Evolutionary conservation across 2,329 filamentous ascomycete species (phyloP).

Genomic region (Blastomyces parvus): DNA sequence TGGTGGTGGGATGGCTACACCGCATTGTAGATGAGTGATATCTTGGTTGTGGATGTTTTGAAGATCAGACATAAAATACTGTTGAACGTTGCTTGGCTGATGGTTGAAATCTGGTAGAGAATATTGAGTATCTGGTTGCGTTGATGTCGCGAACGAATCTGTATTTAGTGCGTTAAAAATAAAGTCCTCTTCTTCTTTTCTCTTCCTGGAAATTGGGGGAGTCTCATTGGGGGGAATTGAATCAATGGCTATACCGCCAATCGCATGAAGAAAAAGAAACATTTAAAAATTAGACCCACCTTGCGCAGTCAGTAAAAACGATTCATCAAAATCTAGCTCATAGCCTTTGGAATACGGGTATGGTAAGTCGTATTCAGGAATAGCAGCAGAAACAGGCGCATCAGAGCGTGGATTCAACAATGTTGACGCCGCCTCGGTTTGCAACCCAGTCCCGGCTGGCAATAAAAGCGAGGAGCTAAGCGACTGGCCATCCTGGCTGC

Average conservation of each 20-base stretch:
- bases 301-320: neutral
- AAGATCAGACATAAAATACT: neutral
- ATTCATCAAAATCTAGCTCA: slow-evolving; percentile 1
- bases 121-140: neutral
- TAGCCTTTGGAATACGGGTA: neutral
- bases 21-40: neutral
- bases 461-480: neutral
- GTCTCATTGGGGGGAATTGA: neutral
- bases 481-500: neutral
- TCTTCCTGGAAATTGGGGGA: neutral
- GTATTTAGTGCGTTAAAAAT: neutral
- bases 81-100: neutral
- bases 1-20: neutral
- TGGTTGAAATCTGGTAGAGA: neutral
- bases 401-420: neutral
- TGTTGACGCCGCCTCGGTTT: neutral
- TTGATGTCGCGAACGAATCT: neutral
- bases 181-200: neutral
- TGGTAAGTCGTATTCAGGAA: neutral
- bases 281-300: neutral
- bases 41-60: neutral
- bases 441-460: neutral
- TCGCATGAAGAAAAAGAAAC: neutral
- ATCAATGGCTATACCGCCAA: neutral
- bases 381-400: neutral